phyloP scores from a whole-genome alignment of 164 flowering plant species.

The Umbilicus rupestris region DNA sequence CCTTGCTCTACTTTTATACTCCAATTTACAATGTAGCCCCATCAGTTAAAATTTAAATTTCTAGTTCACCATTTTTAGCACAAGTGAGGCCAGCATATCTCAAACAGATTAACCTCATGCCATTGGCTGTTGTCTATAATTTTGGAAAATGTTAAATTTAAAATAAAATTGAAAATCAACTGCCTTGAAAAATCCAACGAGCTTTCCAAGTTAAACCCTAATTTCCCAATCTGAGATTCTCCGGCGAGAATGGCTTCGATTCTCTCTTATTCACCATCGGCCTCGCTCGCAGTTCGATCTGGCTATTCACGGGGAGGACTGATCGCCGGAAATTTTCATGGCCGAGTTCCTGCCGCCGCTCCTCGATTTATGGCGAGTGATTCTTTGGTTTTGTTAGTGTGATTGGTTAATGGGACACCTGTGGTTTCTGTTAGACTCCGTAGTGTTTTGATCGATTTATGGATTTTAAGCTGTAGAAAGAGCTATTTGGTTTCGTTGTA shows the following conservation, averaged over 20 bases:
- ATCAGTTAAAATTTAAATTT: too few relatives aligned
- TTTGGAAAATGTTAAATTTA: too few relatives aligned
- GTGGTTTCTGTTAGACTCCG: too few relatives aligned
- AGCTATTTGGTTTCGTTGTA: not conserved
- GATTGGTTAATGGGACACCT: not conserved
- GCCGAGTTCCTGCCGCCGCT: not conserved
- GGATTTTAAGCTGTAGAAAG: not conserved
- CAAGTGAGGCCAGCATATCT: too few relatives aligned
- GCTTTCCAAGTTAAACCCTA: slow-evolving; percentile 1
- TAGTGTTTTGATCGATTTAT: too few relatives aligned
- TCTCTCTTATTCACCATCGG: not conserved
- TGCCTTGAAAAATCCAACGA: too few relatives aligned
- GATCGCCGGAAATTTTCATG: not conserved
- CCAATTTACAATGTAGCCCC: too few relatives aligned
- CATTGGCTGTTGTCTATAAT: too few relatives aligned
- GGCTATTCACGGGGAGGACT: not conserved
- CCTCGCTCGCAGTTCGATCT: not conserved
- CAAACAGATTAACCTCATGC: too few relatives aligned
- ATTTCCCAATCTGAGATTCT: not conserved
- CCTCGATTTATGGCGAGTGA: not conserved
- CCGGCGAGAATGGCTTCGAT: slow-evolving; percentile 4
- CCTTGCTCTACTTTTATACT: too few relatives aligned
- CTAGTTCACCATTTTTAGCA: too few relatives aligned
- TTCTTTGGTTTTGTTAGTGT: not conserved
- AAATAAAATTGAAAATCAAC: too few relatives aligned